Evolutionary conservation across 2,329 filamentous ascomycete genomes (phyloP).

Genomic region (Neopestalotiopsis sp.): DNA sequence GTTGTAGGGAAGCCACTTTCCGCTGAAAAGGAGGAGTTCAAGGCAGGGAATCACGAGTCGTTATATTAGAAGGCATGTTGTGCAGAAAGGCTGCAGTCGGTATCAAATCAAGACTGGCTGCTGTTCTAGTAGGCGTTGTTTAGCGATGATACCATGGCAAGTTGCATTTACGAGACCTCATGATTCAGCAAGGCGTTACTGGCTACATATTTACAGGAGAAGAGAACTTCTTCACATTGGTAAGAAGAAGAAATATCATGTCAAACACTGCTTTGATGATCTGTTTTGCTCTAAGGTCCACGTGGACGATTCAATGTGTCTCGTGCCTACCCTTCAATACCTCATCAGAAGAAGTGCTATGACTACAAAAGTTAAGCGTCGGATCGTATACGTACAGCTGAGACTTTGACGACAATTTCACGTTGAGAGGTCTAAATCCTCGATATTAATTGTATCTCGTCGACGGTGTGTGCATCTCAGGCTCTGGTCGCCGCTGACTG

Average conservation of each 20-base stretch:
- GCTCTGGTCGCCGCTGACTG: background rate
- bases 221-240: background rate
- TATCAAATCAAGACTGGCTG: background rate
- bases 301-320: no score
- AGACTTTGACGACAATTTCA: no score
- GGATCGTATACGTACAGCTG: no score
- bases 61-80: background rate
- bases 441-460: no score
- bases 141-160: slow-evolving; percentile 9
- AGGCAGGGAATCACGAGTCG: background rate
- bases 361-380: no score
- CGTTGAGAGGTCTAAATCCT: no score
- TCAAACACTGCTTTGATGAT: background rate
- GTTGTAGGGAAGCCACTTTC: background rate
- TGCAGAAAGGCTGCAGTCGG: background rate
- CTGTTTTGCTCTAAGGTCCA: no score
- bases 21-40: background rate
- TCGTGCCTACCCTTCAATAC: no score
- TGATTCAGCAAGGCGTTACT: slow-evolving; percentile 14
- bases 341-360: no score
- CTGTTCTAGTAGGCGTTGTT: background rate
- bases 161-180: background rate
- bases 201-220: background rate
- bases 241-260: background rate
- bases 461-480: background rate